Conservation (phyloP, 1,284 basidiomycete genomes). For the Heterobasidion occidentale region DNA sequence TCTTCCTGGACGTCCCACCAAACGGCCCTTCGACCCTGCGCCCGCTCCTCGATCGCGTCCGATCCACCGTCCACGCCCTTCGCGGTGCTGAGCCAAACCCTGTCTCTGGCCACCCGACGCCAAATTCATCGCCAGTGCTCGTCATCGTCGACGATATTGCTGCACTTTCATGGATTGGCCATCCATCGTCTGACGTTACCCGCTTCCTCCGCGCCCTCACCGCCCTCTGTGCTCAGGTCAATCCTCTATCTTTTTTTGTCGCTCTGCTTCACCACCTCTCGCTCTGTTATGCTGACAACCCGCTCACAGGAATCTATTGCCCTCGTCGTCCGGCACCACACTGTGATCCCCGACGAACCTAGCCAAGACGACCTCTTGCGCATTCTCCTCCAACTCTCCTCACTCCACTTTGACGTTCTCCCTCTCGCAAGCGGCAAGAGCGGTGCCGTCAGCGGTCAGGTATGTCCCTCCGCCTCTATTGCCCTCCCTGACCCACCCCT, state of each 20-base stretch:
- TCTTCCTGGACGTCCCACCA: conserved; percentile 40
- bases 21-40: conserved; percentile 19
- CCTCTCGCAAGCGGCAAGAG: conserved; percentile 65
- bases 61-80: conserved; percentile 10
- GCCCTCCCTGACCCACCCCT: not conserved
- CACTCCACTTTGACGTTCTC: conserved; percentile 61
- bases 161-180: conserved; percentile 60
- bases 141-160: conserved; percentile 63
- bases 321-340: conserved; percentile 56
- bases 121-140: conserved; percentile 18
- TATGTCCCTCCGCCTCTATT: conserved; percentile 20
- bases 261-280: not conserved
- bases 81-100: conserved; percentile 1
- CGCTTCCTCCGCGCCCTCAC: conserved; percentile 52
- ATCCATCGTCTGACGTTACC: conserved; percentile 36
- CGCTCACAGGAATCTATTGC: conserved; percentile 35
- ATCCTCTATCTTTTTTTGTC: conserved; percentile 1
- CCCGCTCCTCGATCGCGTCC: conserved; percentile 26
- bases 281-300: not conserved
- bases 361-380: conserved; percentile 43
- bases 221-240: conserved; percentile 48
- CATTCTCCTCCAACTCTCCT: conserved; percentile 46
- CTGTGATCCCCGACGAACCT: conserved; percentile 41
- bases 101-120: not conserved
- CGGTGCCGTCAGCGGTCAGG: conserved; percentile 69